A percentile compares a stretch with the other conserved stretches of the same genome.
Evolutionary conservation across 192 early-diverging fungal species (phyloP).

Genomic region (Podila minutissima): DNA sequence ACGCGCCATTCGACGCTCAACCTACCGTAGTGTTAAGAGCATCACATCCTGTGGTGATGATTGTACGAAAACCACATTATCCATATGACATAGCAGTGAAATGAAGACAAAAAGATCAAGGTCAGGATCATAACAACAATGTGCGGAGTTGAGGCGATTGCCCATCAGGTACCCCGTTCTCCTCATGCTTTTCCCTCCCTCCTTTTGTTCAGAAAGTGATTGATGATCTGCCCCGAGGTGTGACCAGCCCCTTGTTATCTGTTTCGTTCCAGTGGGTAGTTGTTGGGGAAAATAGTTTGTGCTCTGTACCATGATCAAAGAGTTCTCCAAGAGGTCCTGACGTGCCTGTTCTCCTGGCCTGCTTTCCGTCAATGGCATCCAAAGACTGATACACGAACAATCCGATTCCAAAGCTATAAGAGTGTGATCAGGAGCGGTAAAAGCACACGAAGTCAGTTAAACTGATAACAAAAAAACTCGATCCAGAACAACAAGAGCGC

Average conservation of each 20-base stretch:
- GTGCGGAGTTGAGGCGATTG: too few species aligned
- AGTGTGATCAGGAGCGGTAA: background rate
- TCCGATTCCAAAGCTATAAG: conserved; percentile 71
- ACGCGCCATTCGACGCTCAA: background rate
- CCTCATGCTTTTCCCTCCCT: too few species aligned
- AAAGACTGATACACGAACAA: conserved; percentile 90
- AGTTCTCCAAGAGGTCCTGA: conserved; percentile 92
- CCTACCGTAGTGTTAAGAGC: conserved; percentile 66
- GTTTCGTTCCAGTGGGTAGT: background rate
- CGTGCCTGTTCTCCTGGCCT: conserved; percentile 89
- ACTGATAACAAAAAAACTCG: background rate
- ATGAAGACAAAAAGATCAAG: background rate
- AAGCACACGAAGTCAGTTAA: conserved; percentile 4
- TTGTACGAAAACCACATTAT: background rate
- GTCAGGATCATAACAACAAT: background rate
- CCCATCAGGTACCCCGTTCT: too few species aligned
- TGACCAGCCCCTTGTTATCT: background rate
- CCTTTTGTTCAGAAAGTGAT: background rate
- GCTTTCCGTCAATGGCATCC: conserved; percentile 96
- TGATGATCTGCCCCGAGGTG: background rate
- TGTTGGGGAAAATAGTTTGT: background rate
- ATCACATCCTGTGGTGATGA: conserved; percentile 59
- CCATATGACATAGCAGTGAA: background rate
- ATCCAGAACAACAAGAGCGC: background rate
- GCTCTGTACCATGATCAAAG: conserved; percentile 92